Base-by-base conservation (phyloP, 2,329 filamentous ascomycete genomes). In the Colletotrichum lini region DNA sequence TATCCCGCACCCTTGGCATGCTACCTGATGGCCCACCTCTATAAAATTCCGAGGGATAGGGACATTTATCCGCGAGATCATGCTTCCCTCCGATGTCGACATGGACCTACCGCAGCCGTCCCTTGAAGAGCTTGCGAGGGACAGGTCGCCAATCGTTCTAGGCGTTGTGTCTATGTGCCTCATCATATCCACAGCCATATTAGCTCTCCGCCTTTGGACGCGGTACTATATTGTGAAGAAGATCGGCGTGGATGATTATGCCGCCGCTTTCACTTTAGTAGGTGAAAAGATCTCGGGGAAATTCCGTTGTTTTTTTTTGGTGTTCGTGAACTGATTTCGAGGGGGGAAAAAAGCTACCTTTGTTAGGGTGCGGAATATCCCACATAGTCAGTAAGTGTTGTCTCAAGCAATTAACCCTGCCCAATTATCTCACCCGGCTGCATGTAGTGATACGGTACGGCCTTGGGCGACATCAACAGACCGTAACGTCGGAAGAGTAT, bases 191-290 rank as follows among this genome's bases (percentile, higher is more conserved):
- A 72, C 72, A 0, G 40, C 69, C 8, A 67, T 74, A 26, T 72
- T 78, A 9, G 61, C 44, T 15, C 58, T 76, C 12, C 74, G 78
- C 15, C 65, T 76, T 23, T 78, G 74, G 69, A 77, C 75, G n/a
- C 70, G 78, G 21, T 67, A 72, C n/a, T 66, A 76, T 35, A 72
- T 79, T 44, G 73, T 78, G 9, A 72, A 76, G 50, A 74, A 75
- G 45, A 67, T 78, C 38, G 78, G 78, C 3, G 52, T 70, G 2
- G 77, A 79, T 26, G 78, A 78, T 52, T 75, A 62, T 58, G 68
- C 74, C n/a, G 76, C 77, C 1, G 67, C 74, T n/a, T 18, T 72
- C 7, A 75, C 76, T 3, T 30, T 77, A 56, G 77, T 79, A 59
- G 62, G 73, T 72, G 40, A 21, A 12, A 44, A 23, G 23, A 23